phyloP scores from a whole-genome alignment of 2,329 filamentous ascomycete genomes.

The Penicillium sp. region DNA sequence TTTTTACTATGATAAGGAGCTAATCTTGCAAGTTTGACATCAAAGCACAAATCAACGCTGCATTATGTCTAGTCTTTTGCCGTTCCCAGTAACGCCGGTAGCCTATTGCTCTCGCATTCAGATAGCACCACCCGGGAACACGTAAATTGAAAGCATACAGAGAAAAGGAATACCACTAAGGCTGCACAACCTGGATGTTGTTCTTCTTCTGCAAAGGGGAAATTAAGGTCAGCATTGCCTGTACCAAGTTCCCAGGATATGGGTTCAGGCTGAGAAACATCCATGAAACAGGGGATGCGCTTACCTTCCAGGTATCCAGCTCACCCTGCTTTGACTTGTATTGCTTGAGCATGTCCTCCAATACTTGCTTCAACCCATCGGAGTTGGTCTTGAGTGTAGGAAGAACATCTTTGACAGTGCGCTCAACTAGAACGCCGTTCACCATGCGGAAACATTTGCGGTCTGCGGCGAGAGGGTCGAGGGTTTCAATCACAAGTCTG shows the following conservation, averaged over 20 bases:
- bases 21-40: slow-evolving; percentile 4
- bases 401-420: slow-evolving; percentile 88
- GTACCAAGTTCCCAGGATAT: not conserved
- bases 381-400: slow-evolving; percentile 90
- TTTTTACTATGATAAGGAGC: not conserved
- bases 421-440: slow-evolving; percentile 91
- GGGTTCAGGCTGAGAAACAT: not conserved
- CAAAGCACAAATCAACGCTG: slow-evolving; percentile 17
- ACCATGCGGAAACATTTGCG: slow-evolving; percentile 99
- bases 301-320: slow-evolving; percentile 97
- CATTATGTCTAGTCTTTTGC: slow-evolving; percentile 21
- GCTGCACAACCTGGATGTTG: slow-evolving; percentile 50
- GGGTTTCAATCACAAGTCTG: slow-evolving; percentile 90
- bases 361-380: slow-evolving; percentile 87
- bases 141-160: slow-evolving; percentile 11
- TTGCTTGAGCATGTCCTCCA: slow-evolving; percentile 93
- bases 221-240: slow-evolving; percentile 3
- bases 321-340: slow-evolving; percentile 94
- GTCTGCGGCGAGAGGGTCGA: slow-evolving; percentile 75
- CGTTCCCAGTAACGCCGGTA: slow-evolving; percentile 21
- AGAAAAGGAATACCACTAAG: slow-evolving; percentile 24
- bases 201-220: slow-evolving; percentile 45
- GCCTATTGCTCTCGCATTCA: slow-evolving; percentile 8
- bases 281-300: slow-evolving; percentile 28
- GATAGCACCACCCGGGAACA: slow-evolving; percentile 3